phyloP scores from a whole-genome alignment of 768 basidiomycete species.

The Austroboletus festivus region DNA sequence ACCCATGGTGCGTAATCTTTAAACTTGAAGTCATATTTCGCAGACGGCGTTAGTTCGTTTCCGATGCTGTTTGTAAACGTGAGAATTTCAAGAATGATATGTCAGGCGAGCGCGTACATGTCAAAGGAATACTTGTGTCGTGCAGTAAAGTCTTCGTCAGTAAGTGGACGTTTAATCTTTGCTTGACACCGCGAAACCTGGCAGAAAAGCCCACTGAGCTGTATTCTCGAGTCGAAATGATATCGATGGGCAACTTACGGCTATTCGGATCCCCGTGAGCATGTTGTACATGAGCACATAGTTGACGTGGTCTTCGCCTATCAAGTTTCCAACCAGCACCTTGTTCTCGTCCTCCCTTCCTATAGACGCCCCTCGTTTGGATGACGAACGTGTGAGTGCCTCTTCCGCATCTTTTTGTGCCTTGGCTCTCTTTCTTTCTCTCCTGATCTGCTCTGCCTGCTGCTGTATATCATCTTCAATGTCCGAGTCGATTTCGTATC shows the following conservation, averaged over 20 bases:
- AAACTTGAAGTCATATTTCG: constrained; percentile 99
- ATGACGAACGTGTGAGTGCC: constrained; percentile 40
- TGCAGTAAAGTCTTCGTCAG: constrained; percentile 82
- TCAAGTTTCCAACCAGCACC: constrained; percentile 88
- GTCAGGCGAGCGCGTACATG: constrained; percentile 54
- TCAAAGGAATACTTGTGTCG: constrained; percentile 96
- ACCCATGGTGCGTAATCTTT: constrained; percentile 99
- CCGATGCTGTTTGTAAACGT: constrained; percentile 62
- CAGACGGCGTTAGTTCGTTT: constrained; percentile 96
- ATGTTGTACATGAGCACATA: constrained; percentile 99
- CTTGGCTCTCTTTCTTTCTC: constrained; percentile 76
- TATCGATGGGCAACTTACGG: constrained; percentile 54
- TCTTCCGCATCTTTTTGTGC: constrained; percentile 62
- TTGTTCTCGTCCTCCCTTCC: constrained; percentile 43
- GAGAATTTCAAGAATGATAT: neutral
- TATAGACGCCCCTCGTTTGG: constrained; percentile 21
- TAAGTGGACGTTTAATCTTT: constrained; percentile 83
- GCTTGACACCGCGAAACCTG: constrained; percentile 96
- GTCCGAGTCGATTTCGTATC: constrained; percentile 37
- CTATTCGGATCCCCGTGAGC: constrained; percentile 97
- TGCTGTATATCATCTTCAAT: constrained; percentile 66
- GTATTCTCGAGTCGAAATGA: neutral
- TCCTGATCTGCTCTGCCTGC: constrained; percentile 84
- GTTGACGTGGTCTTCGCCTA: constrained; percentile 98
- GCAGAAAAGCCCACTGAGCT: constrained; percentile 5